Base-by-base conservation (phyloP, 2,329 filamentous ascomycete genomes). In the Diaporthe sp. region DNA sequence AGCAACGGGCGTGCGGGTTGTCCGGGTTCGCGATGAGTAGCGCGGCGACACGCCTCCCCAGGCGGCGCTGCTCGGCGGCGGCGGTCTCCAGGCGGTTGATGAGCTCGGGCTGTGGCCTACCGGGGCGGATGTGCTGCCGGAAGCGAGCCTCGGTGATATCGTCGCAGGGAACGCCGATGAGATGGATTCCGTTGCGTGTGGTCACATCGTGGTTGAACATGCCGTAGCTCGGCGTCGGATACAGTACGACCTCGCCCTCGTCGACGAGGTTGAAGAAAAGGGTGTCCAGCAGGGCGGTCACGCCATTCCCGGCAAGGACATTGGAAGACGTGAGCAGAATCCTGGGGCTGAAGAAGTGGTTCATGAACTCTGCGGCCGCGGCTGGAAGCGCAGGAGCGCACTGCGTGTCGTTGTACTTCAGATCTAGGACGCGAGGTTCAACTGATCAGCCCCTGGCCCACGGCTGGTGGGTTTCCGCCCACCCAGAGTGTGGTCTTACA, bases 21-120 rank as follows among this genome's bases (percentile, higher is more conserved):
- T 75, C 69, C n/a, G 75, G 75, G 37, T 77, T 77, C 13, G 72
- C 72, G 17, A 77, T 59, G n/a, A 77, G n/a, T 10, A 77, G 19
- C 4, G 75, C 75, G n/a, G 55, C 57, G 2, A 77, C 75, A 5
- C 44, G 57, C 55, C 68, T 77, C 5, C 74, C 74, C 65, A 74
- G n/a, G 3, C 55, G n/a, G 31, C 58, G 44, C 34, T 77, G 75
- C 69, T 70, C 73, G 46, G 51, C 37, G 10, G 57, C 61, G 19
- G 69, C 75, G 19, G 37, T 19, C 12, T 72, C 53, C 12, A 76
- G 42, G n/a, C 75, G 75, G 58, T 59, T 69, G 19, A 67, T 28
- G 1, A 76, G 57, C 17, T 76, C 74, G 19, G 74, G 74, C 59
- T 61, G 74, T 10, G 74, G 74, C 28, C 74, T 61, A 8, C 74